Evolutionary conservation across 192 early-diverging fungal species (phyloP), one percentile per base, ranked within the genome.

Genomic region (Geranomyces michiganensis): DNA sequence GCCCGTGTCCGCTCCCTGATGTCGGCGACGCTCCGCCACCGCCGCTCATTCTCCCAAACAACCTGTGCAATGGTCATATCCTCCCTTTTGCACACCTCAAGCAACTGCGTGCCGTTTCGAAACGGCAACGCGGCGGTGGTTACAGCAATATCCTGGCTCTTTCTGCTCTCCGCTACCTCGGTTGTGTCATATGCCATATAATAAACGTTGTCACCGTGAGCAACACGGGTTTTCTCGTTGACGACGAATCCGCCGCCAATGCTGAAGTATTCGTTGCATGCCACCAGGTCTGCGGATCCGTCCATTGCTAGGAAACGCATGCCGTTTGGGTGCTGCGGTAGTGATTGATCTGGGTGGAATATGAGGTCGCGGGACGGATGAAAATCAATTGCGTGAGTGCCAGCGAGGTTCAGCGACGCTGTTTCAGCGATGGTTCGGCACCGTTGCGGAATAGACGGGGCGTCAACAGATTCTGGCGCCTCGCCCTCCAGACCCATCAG

Each of bases 181-280:
- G 33, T 78, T 77, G 63, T 73, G 62, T 77, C 76, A 32, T 72
- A 72, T 10, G 60, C 30, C 65, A 76, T 81, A 71, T 72, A 90
- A 70, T 80, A 92, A 21, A 88, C 84, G 74, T 90, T 89, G 62
- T 90, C 86, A 59, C 88, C 91, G 49, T 93, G 88, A 3, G 87
- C 89, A 4, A 93, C 68, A 63, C 92, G 88, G 0, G 94, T 95
- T 36, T 88, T 77, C 36, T 95, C 96, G 75, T 95, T 94, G 46
- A 98, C 91, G 8, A 98, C 93, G 84, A 98, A 98, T 3, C 96
- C 96, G 27, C 94, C 94, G 27, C 94, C 94, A 76, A 95, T 94
- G 64, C 92, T 94, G 82, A 96, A 96, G 84, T 93, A 98, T 75
- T 98, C 94, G 79, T 96, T 94, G 43, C 92, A 94, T 4, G 93